A percentile compares a stretch with the other conserved stretches of the same genome.
Conservation (phyloP, 148 eudicot species). For the Linanthus parryae region DNA sequence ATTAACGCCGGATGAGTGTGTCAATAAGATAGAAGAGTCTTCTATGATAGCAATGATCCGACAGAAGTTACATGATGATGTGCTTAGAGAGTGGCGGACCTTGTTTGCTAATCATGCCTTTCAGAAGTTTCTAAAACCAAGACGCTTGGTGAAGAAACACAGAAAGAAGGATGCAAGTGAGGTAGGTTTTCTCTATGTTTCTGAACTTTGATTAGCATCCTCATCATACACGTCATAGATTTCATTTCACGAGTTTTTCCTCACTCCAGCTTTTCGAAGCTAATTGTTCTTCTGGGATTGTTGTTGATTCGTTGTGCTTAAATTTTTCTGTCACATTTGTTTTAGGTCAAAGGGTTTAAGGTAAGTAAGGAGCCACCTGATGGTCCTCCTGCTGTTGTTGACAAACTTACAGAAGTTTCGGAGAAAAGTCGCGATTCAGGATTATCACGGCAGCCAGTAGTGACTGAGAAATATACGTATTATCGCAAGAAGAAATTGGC, state of each 20-base stretch:
- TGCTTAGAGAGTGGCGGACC: constrained; percentile 53
- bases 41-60: constrained; percentile 51
- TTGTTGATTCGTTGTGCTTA: neutral
- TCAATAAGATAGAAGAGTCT: constrained; percentile 23
- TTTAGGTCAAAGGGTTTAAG: constrained; percentile 31
- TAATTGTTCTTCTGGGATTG: neutral
- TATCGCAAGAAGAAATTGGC: constrained; percentile 51
- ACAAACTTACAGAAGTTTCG: constrained; percentile 31
- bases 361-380: constrained; percentile 19
- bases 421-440: constrained; percentile 29
- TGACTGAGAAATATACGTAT: constrained; percentile 44
- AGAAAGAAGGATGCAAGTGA: constrained; percentile 15
- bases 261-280: neutral
- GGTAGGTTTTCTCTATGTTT: constrained; percentile 24
- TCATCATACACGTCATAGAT: no score
- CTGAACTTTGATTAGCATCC: neutral
- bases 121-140: constrained; percentile 20
- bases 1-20: constrained; percentile 19
- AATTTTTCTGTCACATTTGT: constrained; percentile 9
- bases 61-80: constrained; percentile 62
- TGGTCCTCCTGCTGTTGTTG: constrained; percentile 15
- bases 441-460: constrained; percentile 29
- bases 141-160: constrained; percentile 17
- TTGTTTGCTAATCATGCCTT: constrained; percentile 33
- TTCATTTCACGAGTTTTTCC: neutral